A percentile compares a stretch with the other conserved stretches of the same genome.
Evolutionary conservation across 805 yeast genomes (phyloP).

Genomic region (Yarrowia porcina): DNA sequence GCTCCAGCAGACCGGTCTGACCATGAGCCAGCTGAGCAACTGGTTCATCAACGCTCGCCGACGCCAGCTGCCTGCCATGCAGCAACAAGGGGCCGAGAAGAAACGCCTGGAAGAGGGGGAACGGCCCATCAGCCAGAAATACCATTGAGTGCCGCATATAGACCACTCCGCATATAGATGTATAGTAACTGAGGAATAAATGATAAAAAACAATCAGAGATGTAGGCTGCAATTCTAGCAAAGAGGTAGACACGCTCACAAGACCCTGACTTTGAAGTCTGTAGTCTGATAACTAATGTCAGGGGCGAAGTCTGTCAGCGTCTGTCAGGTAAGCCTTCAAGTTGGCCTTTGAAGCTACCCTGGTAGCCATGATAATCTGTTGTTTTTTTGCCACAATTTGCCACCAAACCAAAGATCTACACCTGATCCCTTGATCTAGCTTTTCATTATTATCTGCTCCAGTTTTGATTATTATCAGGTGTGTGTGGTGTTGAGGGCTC

Average conservation of each 20-base stretch:
- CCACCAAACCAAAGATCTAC: not conserved
- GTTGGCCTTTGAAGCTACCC: no score
- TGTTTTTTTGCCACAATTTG: not conserved
- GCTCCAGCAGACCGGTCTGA: constrained; percentile 68
- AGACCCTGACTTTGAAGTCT: not conserved
- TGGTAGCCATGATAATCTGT: no score
- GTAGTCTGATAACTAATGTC: not conserved
- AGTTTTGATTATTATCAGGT: not conserved
- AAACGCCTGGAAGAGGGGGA: constrained; percentile 13
- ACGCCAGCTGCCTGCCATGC: constrained; percentile 52
- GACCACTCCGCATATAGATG: constrained; percentile 24
- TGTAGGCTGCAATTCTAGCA: no score
- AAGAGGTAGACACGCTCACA: no score
- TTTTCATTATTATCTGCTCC: no score
- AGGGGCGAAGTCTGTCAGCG: not conserved
- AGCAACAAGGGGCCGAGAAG: constrained; percentile 23
- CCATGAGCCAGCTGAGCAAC: constrained; percentile 75
- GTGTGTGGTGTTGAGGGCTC: not conserved
- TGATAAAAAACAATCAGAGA: not conserved
- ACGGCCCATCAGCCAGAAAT: constrained; percentile 12
- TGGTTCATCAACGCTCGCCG: constrained; percentile 90
- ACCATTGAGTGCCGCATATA: constrained; percentile 23
- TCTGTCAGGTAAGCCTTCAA: no score
- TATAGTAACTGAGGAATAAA: constrained; percentile 21
- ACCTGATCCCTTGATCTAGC: not conserved